These are phyloP conservation scores for Dioscorea cayenensis DNA, from an alignment of 116 monocot genomes.

Conservation along the genomic window DNA sequence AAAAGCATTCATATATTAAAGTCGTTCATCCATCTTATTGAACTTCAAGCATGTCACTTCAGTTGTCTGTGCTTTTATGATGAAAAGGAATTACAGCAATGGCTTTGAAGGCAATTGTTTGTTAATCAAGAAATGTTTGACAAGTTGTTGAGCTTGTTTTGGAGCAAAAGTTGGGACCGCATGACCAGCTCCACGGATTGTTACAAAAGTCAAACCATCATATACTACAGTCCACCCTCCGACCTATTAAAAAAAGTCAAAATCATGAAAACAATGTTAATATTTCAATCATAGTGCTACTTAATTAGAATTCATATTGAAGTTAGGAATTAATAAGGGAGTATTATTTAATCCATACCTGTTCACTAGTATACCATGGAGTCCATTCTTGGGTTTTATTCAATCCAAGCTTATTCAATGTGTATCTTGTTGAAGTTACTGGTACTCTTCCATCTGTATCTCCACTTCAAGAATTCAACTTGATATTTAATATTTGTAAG, in stretches of 20 bases:
- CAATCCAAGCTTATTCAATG: slow-evolving; percentile 50
- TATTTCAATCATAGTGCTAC: neutral
- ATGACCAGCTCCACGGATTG: slow-evolving; percentile 29
- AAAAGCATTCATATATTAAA: too few species aligned
- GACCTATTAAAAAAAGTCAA: slow-evolving; percentile 13
- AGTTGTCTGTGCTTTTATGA: too few species aligned
- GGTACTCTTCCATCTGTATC: slow-evolving; percentile 66
- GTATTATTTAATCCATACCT: slow-evolving; percentile 23
- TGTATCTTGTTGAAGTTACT: slow-evolving; percentile 46
- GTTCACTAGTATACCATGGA: slow-evolving; percentile 40
- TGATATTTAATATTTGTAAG: neutral
- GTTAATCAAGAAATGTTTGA: slow-evolving; percentile 16
- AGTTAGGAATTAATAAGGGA: neutral
- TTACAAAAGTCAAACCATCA: slow-evolving; percentile 31
- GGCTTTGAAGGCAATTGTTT: slow-evolving; percentile 25
- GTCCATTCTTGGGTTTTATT: slow-evolving; percentile 32
- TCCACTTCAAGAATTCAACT: slow-evolving; percentile 16
- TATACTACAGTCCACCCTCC: slow-evolving; percentile 36
- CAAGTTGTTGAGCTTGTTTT: slow-evolving; percentile 6
- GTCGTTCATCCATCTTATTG: too few species aligned
- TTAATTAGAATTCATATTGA: neutral
- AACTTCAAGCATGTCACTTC: slow-evolving; percentile 47
- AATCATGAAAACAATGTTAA: neutral
- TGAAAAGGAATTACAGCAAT: slow-evolving; percentile 9
- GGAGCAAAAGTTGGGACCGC: slow-evolving; percentile 19